Evolutionary conservation across 2,329 filamentous ascomycete genomes (phyloP).

Genomic region (Stachybotrys chlorohalonatus): DNA sequence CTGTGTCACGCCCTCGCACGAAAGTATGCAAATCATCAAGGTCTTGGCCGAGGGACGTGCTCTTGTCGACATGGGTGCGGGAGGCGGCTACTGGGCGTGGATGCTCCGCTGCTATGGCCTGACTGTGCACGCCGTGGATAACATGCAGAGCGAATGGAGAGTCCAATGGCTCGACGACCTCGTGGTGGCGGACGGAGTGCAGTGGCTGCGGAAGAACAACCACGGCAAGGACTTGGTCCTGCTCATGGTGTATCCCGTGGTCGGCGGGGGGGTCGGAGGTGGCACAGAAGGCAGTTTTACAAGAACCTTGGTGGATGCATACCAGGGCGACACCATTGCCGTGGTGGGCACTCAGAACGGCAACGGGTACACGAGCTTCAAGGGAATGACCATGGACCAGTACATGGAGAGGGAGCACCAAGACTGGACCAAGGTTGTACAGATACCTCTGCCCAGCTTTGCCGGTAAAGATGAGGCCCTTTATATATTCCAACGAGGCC

Average conservation of each 20-base stretch:
- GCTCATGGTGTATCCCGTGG: conserved; percentile 65
- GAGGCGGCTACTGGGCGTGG: conserved; percentile 69
- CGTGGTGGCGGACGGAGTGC: conserved; percentile 47
- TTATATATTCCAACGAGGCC: conserved; percentile 52
- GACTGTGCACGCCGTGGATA: conserved; percentile 54
- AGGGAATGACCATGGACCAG: conserved; percentile 51
- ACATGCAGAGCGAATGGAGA: conserved; percentile 57
- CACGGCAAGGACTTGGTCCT: conserved; percentile 49
- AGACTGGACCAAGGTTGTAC: conserved; percentile 50
- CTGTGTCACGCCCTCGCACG: conserved; percentile 60
- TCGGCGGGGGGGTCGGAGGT: conserved; percentile 54
- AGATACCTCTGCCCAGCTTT: conserved; percentile 64
- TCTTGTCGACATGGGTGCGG: conserved; percentile 59
- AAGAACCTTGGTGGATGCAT: conserved; percentile 49
- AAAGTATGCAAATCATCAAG: conserved; percentile 52
- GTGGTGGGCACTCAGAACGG: conserved; percentile 66
- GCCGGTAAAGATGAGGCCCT: conserved; percentile 69
- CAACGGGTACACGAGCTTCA: conserved; percentile 67
- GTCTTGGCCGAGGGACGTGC: conserved; percentile 41
- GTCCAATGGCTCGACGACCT: conserved; percentile 63
- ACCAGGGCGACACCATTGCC: conserved; percentile 54
- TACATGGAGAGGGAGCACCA: conserved; percentile 52
- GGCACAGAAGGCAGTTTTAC: conserved; percentile 59
- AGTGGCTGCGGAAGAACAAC: conserved; percentile 42
- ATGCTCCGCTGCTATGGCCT: conserved; percentile 55